phyloP scores from a whole-genome alignment of 2,329 filamentous ascomycete species.

The Balansia obtecta region DNA sequence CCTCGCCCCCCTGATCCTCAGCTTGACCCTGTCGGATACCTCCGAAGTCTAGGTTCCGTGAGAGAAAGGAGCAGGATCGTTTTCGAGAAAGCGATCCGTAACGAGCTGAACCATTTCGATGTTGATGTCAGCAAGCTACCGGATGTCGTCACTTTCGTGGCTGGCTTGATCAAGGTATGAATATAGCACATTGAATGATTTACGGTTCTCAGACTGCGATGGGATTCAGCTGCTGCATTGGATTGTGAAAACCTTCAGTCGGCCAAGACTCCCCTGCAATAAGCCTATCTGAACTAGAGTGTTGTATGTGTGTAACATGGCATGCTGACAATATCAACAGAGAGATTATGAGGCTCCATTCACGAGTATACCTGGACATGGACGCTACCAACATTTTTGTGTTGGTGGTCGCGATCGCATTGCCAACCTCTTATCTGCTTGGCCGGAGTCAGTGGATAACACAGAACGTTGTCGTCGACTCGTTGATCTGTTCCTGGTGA shows the following conservation, averaged over 20 bases:
- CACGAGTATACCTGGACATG: slow-evolving; percentile 67
- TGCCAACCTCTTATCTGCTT: slow-evolving; percentile 56
- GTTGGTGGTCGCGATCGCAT: slow-evolving; percentile 67
- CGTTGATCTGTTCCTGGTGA: slow-evolving; percentile 67
- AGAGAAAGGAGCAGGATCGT: slow-evolving; percentile 66
- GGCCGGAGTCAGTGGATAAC: slow-evolving; percentile 55
- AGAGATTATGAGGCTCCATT: slow-evolving; percentile 45
- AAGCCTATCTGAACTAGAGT: not conserved
- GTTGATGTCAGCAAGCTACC: slow-evolving; percentile 77
- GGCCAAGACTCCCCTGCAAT: not conserved
- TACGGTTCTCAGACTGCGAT: not conserved
- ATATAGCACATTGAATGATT: not conserved
- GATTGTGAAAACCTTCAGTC: not conserved
- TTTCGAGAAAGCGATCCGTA: slow-evolving; percentile 62
- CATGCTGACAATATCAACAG: slow-evolving; percentile 16
- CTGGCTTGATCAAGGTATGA: slow-evolving; percentile 85
- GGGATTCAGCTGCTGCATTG: not conserved
- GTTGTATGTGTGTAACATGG: not conserved
- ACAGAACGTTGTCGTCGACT: slow-evolving; percentile 64
- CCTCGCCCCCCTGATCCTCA: slow-evolving; percentile 78
- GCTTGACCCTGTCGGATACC: slow-evolving; percentile 78
- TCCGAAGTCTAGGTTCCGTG: slow-evolving; percentile 80
- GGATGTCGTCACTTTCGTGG: slow-evolving; percentile 75
- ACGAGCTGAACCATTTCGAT: slow-evolving; percentile 74
- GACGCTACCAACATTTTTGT: slow-evolving; percentile 73